Evolutionary conservation across 2,329 filamentous ascomycete species (phyloP).

Genomic region (Tolypocladium album): DNA sequence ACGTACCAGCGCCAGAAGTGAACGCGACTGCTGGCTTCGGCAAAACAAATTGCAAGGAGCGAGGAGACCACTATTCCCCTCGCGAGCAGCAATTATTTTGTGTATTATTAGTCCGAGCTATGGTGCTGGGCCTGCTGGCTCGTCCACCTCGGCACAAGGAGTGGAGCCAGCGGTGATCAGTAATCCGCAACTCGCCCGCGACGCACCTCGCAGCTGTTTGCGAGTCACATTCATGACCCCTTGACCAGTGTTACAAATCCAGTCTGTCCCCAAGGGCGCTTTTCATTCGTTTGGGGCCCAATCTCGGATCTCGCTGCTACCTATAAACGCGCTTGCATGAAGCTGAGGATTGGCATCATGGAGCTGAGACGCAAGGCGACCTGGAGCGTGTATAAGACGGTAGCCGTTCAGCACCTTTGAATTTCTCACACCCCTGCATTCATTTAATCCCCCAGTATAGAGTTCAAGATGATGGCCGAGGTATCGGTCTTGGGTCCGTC

Average conservation of each 20-base stretch:
- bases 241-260: not conserved
- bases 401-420: not conserved
- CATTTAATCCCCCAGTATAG: not conserved
- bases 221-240: not conserved
- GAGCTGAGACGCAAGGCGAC: not conserved
- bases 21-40: not conserved
- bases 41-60: not conserved
- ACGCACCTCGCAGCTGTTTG: not conserved
- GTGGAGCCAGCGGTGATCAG: not conserved
- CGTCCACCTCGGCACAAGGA: not conserved
- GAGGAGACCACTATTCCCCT: not conserved
- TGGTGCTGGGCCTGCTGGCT: not conserved
- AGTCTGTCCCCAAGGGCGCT: not conserved
- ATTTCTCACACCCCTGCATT: not conserved
- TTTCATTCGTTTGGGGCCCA: not conserved
- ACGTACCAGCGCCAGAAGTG: not conserved
- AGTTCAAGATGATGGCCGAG: not conserved
- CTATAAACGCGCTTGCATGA: not conserved
- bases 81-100: not conserved
- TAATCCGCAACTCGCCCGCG: not conserved
- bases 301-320: not conserved
- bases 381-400: not conserved
- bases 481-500: not conserved
- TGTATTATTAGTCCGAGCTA: too few species aligned
- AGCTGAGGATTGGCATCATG: not conserved